Base-by-base conservation (phyloP, 768 basidiomycete genomes). In the Pisolithus sp. region DNA sequence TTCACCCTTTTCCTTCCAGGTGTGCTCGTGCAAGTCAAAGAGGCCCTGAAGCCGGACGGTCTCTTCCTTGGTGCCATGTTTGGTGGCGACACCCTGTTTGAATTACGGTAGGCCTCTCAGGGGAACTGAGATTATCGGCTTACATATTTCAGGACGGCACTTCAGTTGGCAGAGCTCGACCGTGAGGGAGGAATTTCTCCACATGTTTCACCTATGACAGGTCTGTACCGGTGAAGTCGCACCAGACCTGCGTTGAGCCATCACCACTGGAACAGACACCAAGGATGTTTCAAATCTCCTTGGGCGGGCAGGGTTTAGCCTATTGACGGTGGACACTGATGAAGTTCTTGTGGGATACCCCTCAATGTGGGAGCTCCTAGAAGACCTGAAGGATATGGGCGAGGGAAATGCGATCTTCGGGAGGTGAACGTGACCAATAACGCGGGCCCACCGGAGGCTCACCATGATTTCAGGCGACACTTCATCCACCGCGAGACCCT, bases 131-230 rank as follows among this genome's bases (percentile, higher is more conserved):
- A 23, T 38, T 37, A 4, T 40, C 23, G 50, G 38, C 20, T 36
- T 45, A 21, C 13, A 34, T 34, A 34, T 15, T 7, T 5, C 58
- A 91, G 95, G 59, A 94, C 96, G 36, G 79, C 94, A 4, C 76
- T 99, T 24, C 96, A 98, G 62, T 77, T 99, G 0, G 95, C 96
- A 7, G 90, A 98, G 72, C 73, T 85, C 20, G 95, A 99, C 61
- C 81, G 93, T 8, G 86, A 95, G 67, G 96, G 96, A 7, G 96
- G 96, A 1, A 87, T 99, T 49, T 93, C 93, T n/a, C 93, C 94
- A 6, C 88, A 92, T 52, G 70, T 99, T 34, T 98, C 95, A 1
- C 96, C 96, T 1, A 98, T 99, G 96, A 93, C 94, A 54, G 89
- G 94, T 93, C 52, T 28, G 76, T 59, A 18, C 38, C 18, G 13